Evolutionary conservation across 2,329 filamentous ascomycete genomes (phyloP).

Genomic region (Cordyceps cicadae): DNA sequence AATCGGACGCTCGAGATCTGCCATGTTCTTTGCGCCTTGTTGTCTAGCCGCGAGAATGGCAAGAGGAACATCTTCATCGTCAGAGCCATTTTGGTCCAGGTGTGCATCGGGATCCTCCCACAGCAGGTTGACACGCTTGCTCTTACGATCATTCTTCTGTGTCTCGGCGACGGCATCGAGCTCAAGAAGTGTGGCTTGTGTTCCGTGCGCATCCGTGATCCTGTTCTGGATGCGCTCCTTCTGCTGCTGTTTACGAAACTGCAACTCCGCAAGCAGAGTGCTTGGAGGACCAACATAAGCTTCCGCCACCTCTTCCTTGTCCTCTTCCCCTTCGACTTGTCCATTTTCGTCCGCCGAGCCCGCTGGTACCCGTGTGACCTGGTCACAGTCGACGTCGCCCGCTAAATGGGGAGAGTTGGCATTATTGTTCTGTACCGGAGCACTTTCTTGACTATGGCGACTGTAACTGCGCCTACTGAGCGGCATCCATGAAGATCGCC

Average conservation of each 20-base stretch:
- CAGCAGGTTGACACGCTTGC: constrained; percentile 73
- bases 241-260: constrained; percentile 82
- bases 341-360: constrained; percentile 13
- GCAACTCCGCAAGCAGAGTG: constrained; percentile 84
- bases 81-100: constrained; percentile 35
- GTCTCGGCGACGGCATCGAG: constrained; percentile 85
- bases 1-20: constrained; percentile 55
- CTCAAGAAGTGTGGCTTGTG: constrained; percentile 83
- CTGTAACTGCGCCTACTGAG: constrained; percentile 33
- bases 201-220: constrained; percentile 55
- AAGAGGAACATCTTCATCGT: constrained; percentile 81
- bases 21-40: constrained; percentile 41
- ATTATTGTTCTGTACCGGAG: constrained; percentile 14
- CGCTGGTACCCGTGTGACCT: constrained; percentile 13
- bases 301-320: constrained; percentile 39
- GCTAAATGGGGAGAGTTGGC: neutral
- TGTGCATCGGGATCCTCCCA: constrained; percentile 68
- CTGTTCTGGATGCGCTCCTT: constrained; percentile 60
- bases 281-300: constrained; percentile 67
- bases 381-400: constrained; percentile 11
- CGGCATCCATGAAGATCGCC: constrained; percentile 41
- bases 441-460: constrained; percentile 21
- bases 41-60: constrained; percentile 64
- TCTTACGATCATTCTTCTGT: constrained; percentile 65
- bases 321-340: constrained; percentile 30